Evolutionary conservation across 2,329 filamentous ascomycete species (phyloP), one percentile per base, ranked within the genome.

Genomic region (Ambrosiella cleistominuta): DNA sequence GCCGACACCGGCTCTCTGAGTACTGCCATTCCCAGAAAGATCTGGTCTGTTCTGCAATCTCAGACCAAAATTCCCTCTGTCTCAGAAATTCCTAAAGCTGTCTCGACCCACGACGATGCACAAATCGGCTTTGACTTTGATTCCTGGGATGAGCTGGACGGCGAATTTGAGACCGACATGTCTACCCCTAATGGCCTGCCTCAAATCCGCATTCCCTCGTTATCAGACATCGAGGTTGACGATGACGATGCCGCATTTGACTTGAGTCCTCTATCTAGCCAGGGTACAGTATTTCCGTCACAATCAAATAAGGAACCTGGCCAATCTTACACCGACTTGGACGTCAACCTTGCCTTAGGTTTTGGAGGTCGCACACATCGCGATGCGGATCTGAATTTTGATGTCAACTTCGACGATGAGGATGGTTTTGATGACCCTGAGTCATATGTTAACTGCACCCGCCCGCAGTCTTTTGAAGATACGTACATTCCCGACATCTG

Each of bases 31-130:
- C 56, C 56, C 7, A 54, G 45, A 37, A 60, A 56, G 38, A 40
- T 60, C 15, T 60, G 59, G 59, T 39, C 59, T 42, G 45, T 58
- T 17, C 38, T 60, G 15, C 59, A 60, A 53, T 60, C 59, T 11
- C 45, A 60, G 47, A 60, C 59, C 35, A 57, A 52, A 36, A 47
- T 60, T 35, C 51, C 52, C 13, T 36, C 38, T 36, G 7, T 40
- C 15, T 42, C 37, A 35, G 38, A 54, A 2, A 54, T 54, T 27
- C 7, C 52, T 9, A 54, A 54, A 12, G 52, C 38, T 39, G 9
- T 44, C n/a, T 35, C 52, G 17, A 54, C n/a, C n/a, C 17, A 17
- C 27, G 15, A 39, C 15, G 6, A n/a, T 6, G 38, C 38, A 37
- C 11, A 47, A 17, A 19, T 39, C 17, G 56, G 45, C n/a, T 17